Base-by-base conservation (phyloP, 1,284 basidiomycete species). In the Takashimella koratensis region DNA sequence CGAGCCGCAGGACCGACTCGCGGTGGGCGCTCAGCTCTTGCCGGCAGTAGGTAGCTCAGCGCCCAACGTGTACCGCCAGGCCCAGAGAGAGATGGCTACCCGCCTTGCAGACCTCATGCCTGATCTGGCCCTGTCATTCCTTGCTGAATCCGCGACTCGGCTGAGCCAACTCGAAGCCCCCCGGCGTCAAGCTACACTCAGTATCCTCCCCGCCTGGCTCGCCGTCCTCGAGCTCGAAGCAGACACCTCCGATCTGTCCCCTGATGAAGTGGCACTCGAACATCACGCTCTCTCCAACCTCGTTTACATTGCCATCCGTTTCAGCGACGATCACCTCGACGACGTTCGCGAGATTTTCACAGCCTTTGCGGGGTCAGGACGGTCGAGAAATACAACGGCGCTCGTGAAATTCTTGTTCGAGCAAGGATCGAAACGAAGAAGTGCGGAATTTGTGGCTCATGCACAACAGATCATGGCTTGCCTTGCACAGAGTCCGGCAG, bases 321-420 rank as follows among this genome's bases (percentile, higher is more conserved):
- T 87, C 68, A 82, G 83, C 6, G 83, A 87, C 58, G 84, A 79
- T 36, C 85, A 93, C 64, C 82, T 88, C 1, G 88, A 91, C 62
- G 90, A 93, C 67, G 81, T 96, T 30, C 81, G 86, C n/a, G 82
- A 84, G 1, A 81, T 95, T 19, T 93, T 93, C 86, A 77, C 83
- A 3, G 83, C 86, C 13, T 81, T 86, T 64, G 70, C 68, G 5
- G 63, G 63, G 6, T 57, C 65, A 2, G 62, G 53, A 3, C 57
- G 65, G 1, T 57, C 65, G 13, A 54, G 61, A 20, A 93, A 93
- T 63, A 88, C 87, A 0, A 86, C 86, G 57, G 88, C 88, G 0
- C 81, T 92, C 20, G 80, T 90, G 51, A 84, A 86, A 44, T 96
- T 93, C 74, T 77, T 96, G 3, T 80, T 96, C 43, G 89, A 93